Conservation (phyloP, 2,329 filamentous ascomycete genomes). For the Gremmenia infestans region DNA sequence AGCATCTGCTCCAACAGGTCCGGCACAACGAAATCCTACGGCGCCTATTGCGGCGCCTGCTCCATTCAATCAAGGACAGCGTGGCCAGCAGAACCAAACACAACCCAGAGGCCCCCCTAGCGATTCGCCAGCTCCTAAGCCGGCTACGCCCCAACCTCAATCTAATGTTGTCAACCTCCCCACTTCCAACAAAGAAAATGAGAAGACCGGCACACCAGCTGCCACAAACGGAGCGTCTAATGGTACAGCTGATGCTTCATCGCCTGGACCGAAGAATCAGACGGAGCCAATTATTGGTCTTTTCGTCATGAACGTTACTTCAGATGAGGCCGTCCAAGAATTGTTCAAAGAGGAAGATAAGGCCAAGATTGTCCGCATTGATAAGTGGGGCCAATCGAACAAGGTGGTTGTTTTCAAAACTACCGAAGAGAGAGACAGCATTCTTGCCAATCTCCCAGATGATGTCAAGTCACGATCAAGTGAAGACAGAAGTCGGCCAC, state of each 20-base stretch:
- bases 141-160: conserved; percentile 42
- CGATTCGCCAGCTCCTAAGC: conserved; percentile 36
- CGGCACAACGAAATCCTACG: conserved; percentile 26
- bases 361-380: conserved; percentile 71
- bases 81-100: conserved; percentile 23
- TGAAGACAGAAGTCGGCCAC: conserved; percentile 71
- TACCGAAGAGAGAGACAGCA: conserved; percentile 72
- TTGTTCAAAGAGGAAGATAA: conserved; percentile 81
- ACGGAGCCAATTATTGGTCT: conserved; percentile 73
- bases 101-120: conserved; percentile 26
- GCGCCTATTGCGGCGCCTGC: conserved; percentile 24
- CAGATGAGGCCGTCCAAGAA: conserved; percentile 75
- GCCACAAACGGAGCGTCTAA: conserved; percentile 50
- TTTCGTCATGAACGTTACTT: conserved; percentile 83
- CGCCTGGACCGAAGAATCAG: conserved; percentile 55
- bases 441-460: conserved; percentile 67
- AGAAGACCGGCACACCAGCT: conserved; percentile 43
- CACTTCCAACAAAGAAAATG: conserved; percentile 49
- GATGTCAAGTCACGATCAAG: conserved; percentile 68
- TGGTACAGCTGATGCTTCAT: conserved; percentile 48
- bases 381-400: conserved; percentile 74
- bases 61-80: conserved; percentile 24
- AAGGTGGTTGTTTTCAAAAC: conserved; percentile 84
- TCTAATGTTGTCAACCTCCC: conserved; percentile 31
- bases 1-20: conserved; percentile 29